Evolutionary conservation across 305 asterid genomes (phyloP).

Genomic region (Fraxinus angustifolia): DNA sequence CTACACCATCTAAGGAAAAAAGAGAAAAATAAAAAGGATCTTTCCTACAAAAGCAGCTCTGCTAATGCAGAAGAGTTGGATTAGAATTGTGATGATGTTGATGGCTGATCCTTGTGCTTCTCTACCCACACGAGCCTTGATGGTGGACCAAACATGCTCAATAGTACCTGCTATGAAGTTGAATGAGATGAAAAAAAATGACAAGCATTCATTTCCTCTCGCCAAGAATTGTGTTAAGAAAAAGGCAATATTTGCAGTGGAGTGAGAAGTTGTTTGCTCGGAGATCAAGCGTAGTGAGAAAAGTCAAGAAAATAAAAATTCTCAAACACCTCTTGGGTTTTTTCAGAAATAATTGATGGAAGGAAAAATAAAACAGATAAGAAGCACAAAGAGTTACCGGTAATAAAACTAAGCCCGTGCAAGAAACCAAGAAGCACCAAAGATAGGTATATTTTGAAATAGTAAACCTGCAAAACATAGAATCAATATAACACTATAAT

Average conservation of each 20-base stretch:
- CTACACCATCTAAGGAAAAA: neutral
- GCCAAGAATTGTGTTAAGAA: neutral
- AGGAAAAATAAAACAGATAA: neutral
- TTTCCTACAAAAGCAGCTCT: neutral
- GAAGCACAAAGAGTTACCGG: constrained; percentile 47
- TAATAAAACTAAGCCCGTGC: constrained; percentile 69
- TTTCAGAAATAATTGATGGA: neutral
- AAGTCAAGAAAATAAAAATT: neutral
- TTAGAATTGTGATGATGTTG: constrained; percentile 62
- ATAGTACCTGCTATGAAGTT: constrained; percentile 49
- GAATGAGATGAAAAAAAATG: neutral
- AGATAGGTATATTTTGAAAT: constrained; percentile 85
- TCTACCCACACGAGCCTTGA: constrained; percentile 76
- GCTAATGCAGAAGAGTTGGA: neutral
- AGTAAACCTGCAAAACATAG: constrained; percentile 64
- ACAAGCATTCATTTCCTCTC: neutral
- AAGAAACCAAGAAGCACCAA: constrained; percentile 92
- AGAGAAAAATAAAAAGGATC: neutral
- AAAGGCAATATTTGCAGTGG: neutral
- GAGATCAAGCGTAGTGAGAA: neutral
- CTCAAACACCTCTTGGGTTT: neutral
- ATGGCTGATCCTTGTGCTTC: constrained; percentile 92
- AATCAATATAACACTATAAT: neutral
- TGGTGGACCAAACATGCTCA: constrained; percentile 96
- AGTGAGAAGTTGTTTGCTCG: neutral